Evolutionary conservation across 2,329 filamentous ascomycete genomes (phyloP), one percentile per base, ranked within the genome.

Genomic region (Hypomyces perniciosus): DNA sequence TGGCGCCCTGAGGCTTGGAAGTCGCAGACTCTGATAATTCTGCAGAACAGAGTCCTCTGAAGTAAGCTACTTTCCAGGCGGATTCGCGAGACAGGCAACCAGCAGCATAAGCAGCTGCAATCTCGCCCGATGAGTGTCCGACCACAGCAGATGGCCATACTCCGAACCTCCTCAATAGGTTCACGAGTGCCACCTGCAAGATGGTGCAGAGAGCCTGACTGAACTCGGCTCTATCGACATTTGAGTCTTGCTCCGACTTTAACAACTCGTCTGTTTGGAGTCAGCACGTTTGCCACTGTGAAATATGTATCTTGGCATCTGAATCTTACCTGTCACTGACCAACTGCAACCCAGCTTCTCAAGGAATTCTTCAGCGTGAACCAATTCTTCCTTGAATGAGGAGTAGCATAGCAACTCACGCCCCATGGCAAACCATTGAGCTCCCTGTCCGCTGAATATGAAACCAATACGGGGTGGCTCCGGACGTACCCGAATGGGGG

Each of bases 391-490:
- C 6, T 47, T 34, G n/a, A 52, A 56, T 8, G 44, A 46, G 2
- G 48, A 31, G 10, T 48, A 54, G 2, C 12, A 29, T 7, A 56
- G 26, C n/a, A 67, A 57, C 54, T 67, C 64, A 8, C 59, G 56
- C 26, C 65, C 65, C 65, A 68, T 65, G 38, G 49, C 61, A 45
- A 48, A 47, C 59, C 59, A 65, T 48, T 65, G 62, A 4, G 62
- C 65, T 26, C 65, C 65, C 49, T 67, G 65, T 4, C 65, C 65
- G 13, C 63, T 68, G 51, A 68, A 61, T 10, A 62, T 57, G 31
- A 66, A 65, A 1, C 50, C 58, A 31, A 63, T 44, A 2, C 48
- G 53, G 0, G 49, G 47, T 20, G 20, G 20, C 20, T 20, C 20
- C 20, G 20, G 20, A 3, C 20, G 20, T 20, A 20, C 20, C 20